Conservation (phyloP, 2,329 filamentous ascomycete species). For the Catunica adiposa region DNA sequence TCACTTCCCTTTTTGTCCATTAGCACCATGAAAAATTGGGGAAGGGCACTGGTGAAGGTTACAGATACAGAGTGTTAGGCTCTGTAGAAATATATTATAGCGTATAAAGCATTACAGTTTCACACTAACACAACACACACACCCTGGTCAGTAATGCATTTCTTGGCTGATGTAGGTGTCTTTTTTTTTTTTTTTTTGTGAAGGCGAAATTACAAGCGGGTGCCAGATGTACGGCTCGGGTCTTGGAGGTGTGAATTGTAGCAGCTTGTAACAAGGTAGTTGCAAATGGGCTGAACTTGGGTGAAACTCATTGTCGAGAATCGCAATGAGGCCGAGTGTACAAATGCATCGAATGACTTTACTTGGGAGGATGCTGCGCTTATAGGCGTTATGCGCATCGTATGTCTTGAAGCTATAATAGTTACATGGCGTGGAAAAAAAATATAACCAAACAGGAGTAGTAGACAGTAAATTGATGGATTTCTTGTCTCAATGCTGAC, state of each 20-base stretch:
- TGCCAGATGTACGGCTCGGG: neutral
- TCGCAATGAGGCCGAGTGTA: too few relatives aligned
- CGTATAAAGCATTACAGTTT: neutral
- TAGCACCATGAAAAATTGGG: neutral
- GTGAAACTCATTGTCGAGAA: too few relatives aligned
- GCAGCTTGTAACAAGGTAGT: neutral
- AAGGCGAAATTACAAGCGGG: neutral
- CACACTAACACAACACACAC: too few relatives aligned
- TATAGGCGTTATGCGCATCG: too few relatives aligned
- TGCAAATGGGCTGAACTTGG: neutral
- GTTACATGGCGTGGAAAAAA: too few relatives aligned
- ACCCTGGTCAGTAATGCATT: neutral
- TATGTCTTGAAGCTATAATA: too few relatives aligned
- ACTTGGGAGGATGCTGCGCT: too few relatives aligned
- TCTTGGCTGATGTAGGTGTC: neutral
- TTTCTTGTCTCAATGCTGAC: too few relatives aligned
- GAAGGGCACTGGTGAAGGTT: neutral
- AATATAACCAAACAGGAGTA: too few relatives aligned
- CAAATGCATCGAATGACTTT: too few relatives aligned
- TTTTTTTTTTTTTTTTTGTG: neutral
- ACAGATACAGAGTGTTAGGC: neutral
- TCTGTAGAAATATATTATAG: neutral
- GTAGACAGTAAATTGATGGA: too few relatives aligned
- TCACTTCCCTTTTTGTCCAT: too few relatives aligned
- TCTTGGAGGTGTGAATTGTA: neutral